Base-by-base conservation (phyloP, 1,284 basidiomycete species). In the Naganishia liquefaciens region DNA sequence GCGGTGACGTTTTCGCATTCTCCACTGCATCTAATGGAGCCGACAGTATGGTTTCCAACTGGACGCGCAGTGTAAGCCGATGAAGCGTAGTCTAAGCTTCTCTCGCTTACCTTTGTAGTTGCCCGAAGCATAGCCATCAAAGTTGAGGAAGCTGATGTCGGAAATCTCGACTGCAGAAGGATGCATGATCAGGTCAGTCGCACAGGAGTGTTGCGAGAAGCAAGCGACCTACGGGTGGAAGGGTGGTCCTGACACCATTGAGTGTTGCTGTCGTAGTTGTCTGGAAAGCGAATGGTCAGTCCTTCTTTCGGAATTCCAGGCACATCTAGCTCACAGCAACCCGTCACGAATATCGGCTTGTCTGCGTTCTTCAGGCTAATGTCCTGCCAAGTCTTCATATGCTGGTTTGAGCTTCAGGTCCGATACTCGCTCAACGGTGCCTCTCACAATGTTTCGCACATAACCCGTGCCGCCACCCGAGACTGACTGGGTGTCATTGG, bases 401-500 rank as follows among this genome's bases (percentile, higher is more conserved):
- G 23, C 11, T 11, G 13, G 10, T 10, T 4, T 50, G 15, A 50
- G 37, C 33, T 40, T 9, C 13, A n/a, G 1, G 17, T 13, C 5
- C 46, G 33, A 19, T 17, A n/a, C 37, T 5, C 25, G 4, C n/a
- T 44, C 17, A 54, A 55, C 71, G 64, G 42, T 63, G 28, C 63
- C 68, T 72, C 19, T 70, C 71, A 53, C 73, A 55, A 33, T 33
- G 57, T 76, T 87, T 72, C 81, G 82, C 54, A 87, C 86, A 61
- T 82, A 83, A 1, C 86, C 86, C 25, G 79, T 80, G 9, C 86
- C 86, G 11, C 86, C 85, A 44, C 84, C 84, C 1, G 80, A 80
- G 17, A 73, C 69, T 47, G 71, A 64, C 11, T 71, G 7, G 39
- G 75, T 68, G 62, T 74, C 62, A 63, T 70, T 70, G 53, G 72